Conservation (phyloP, 805 yeast species). For the Suhomyces sp. region DNA sequence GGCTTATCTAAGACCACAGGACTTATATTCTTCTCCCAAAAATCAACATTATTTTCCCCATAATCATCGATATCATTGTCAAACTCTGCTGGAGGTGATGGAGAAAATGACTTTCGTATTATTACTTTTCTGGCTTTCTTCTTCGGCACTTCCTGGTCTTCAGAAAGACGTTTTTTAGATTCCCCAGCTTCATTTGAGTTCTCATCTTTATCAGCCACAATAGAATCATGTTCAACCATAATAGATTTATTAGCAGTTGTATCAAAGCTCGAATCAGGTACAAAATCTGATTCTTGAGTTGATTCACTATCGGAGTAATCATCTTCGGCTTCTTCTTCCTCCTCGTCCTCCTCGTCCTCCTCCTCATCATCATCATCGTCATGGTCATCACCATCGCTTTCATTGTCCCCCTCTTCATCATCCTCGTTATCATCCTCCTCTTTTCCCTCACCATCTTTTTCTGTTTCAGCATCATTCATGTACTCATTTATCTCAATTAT, state of each 20-base stretch:
- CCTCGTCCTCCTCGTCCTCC: constrained; percentile 4
- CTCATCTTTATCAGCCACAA: constrained; percentile 2
- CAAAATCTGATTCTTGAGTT: constrained; percentile 3
- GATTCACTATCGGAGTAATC: background rate
- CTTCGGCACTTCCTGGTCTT: too few relatives aligned
- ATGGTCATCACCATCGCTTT: too few relatives aligned
- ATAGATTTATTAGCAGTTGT: background rate
- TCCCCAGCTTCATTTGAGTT: background rate
- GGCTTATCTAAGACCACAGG: background rate
- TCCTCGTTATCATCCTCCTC: too few relatives aligned
- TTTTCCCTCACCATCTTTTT: background rate
- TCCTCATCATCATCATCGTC: constrained; percentile 3
- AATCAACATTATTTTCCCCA: constrained; percentile 30
- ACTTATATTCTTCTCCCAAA: constrained; percentile 19
- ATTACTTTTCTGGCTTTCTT: constrained; percentile 4
- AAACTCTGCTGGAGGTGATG: constrained; percentile 6
- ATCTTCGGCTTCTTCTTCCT: constrained; percentile 2
- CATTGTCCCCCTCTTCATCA: too few relatives aligned
- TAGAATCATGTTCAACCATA: too few relatives aligned
- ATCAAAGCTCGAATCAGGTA: constrained; percentile 8
- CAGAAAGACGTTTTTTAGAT: background rate
- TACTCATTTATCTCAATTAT: too few relatives aligned
- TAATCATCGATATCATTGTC: constrained; percentile 31
- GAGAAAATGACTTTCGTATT: constrained; percentile 2
- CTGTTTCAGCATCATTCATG: background rate